Conservation (phyloP, 129 eudicot genomes). For the Helichrysum umbraculigerum region DNA sequence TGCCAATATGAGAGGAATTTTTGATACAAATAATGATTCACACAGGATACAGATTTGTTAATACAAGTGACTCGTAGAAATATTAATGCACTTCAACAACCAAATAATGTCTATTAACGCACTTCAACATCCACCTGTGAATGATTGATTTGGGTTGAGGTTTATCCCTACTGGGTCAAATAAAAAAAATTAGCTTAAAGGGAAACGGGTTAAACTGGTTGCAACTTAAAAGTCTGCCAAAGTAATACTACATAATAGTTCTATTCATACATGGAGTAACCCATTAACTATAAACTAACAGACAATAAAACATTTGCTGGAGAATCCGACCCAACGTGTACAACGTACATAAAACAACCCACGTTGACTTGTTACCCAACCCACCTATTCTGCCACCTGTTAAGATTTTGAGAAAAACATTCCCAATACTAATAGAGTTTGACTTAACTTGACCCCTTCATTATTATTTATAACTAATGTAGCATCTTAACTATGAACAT, state of each 20-base stretch:
- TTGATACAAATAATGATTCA: not conserved
- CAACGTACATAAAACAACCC: not conserved
- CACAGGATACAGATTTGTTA: not conserved
- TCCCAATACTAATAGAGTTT: not conserved
- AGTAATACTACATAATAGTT: too few relatives aligned
- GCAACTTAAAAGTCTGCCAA: too few relatives aligned
- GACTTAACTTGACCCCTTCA: slow-evolving; percentile 3
- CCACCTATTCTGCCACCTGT: not conserved
- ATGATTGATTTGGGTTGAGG: not conserved
- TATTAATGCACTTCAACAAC: not conserved
- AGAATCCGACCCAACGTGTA: too few relatives aligned
- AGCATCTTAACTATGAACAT: not conserved
- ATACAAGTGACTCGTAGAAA: not conserved
- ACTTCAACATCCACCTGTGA: not conserved
- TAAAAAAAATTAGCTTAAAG: not conserved
- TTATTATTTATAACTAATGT: not conserved
- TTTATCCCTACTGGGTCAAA: not conserved
- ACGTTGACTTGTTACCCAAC: not conserved
- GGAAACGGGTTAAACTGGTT: not conserved
- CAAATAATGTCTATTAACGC: not conserved
- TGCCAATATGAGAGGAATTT: not conserved
- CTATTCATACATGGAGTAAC: too few relatives aligned
- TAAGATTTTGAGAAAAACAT: not conserved
- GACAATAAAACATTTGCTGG: too few relatives aligned
- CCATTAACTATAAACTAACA: too few relatives aligned